Base-by-base conservation (phyloP, 345 rosid genomes). In the Brassica juncea region DNA sequence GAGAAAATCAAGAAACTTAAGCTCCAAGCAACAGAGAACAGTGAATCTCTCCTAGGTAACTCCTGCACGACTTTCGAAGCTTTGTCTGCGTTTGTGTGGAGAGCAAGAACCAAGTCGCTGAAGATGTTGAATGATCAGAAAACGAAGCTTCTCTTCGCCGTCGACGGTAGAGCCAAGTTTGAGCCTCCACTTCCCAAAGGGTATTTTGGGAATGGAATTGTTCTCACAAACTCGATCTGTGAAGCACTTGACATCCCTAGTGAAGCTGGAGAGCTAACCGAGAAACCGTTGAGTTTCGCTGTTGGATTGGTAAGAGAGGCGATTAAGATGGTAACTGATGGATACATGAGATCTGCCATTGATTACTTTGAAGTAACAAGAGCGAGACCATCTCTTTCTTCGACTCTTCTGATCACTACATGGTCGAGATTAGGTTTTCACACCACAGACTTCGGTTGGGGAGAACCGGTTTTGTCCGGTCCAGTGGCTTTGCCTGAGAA, bases 401-500 rank as follows among this genome's bases (percentile, higher is more conserved):
- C 96, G n/a, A 94, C 97, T 34, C 94, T 94, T 49, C 27, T 94
- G 77, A 92, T 94, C 70, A 94, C 98, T 0, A 90, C 97, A 19
- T 92, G 98, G 98, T 90, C 97, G 0, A 88, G 93, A 84, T 79
- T 94, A 58, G 81, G 94, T 31, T 92, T 94, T 62, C 88, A 94
- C 71, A 86, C 88, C 0, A 89, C 97, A 1, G 94, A 94, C 66
- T 94, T 94, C 57, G 98, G 98, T 12, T 94, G 98, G 97, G 98
- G 97, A 39, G 91, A 89, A 84, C 94, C 98, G 8, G 75, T 87
- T 66, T 67, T 91, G 39, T 90, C 97, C 1, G 97, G 94, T 9
- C 97, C 98, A 2, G 98, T 92, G 59, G 91, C 91, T 3, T 83
- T 92, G 85, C 98, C 98, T 0, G 94, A 90, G 87, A 94, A 94